Evolutionary conservation across 352 stramenopile genomes (phyloP).

Genomic region (Phytopythium mirpurense): DNA sequence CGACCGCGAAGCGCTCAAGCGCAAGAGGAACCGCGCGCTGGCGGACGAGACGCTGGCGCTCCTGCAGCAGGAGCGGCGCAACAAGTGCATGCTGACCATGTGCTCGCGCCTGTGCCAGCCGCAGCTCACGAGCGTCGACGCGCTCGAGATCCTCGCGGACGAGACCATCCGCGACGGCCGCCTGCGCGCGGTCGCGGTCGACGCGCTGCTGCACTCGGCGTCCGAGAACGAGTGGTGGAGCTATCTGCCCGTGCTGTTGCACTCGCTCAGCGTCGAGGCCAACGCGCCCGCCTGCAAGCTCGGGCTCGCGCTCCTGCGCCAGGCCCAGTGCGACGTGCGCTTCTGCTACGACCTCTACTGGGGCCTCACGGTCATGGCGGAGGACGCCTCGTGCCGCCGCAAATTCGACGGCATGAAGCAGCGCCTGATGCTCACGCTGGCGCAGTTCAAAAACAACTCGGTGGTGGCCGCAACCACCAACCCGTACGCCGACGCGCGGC

Average conservation of each 20-base stretch:
- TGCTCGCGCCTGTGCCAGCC: slow-evolving; percentile 75
- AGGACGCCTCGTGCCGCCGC: slow-evolving; percentile 67
- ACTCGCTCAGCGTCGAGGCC: slow-evolving; percentile 66
- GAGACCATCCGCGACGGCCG: slow-evolving; percentile 54
- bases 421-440: slow-evolving; percentile 62
- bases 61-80: slow-evolving; percentile 53
- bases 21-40: slow-evolving; percentile 23
- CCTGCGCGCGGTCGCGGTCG: slow-evolving; percentile 55
- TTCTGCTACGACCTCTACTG: slow-evolving; percentile 87
- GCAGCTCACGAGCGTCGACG: slow-evolving; percentile 70
- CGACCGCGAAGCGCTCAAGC: slow-evolving; percentile 6
- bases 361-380: slow-evolving; percentile 76
- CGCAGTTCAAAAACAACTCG: slow-evolving; percentile 59
- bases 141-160: slow-evolving; percentile 70
- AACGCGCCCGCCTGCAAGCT: slow-evolving; percentile 62
- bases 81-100: slow-evolving; percentile 88
- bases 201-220: slow-evolving; percentile 56
- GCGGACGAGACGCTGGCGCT: slow-evolving; percentile 59
- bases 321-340: slow-evolving; percentile 70
- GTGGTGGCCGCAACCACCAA: background rate
- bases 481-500: background rate
- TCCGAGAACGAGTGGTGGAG: slow-evolving; percentile 79
- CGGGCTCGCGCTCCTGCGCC: slow-evolving; percentile 57
- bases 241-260: slow-evolving; percentile 66
- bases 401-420: slow-evolving; percentile 83